These are phyloP conservation scores for Russula griseocarnosa DNA, from an alignment of 768 basidiomycete genomes.

Conservation along the genomic window DNA sequence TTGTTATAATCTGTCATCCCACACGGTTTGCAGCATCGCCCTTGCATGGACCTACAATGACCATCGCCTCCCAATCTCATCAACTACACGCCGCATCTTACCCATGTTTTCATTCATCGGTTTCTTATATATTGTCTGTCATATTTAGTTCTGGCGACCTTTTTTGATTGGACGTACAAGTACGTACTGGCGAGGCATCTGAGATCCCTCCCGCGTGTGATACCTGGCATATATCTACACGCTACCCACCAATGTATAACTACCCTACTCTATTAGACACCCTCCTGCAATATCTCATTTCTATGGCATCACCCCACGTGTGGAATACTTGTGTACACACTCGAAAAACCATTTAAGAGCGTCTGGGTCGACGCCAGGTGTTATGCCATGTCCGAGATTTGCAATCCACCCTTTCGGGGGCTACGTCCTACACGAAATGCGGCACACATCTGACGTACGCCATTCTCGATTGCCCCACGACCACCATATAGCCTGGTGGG, in stretches of 20 bases:
- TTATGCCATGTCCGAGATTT: constrained; percentile 96
- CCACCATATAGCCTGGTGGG: constrained; percentile 85
- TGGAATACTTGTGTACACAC: constrained; percentile 81
- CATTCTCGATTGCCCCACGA: constrained; percentile 74
- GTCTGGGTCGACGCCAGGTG: constrained; percentile 91
- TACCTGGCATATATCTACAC: constrained; percentile 26
- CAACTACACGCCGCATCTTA: constrained; percentile 16
- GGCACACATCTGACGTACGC: constrained; percentile 78
- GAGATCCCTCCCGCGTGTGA: constrained; percentile 21
- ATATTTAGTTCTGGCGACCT: constrained; percentile 19
- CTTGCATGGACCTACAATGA: constrained; percentile 15
- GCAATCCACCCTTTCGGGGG: constrained; percentile 81
- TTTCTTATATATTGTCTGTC: constrained; percentile 23
- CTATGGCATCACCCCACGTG: constrained; percentile 21
- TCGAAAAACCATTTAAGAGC: constrained; percentile 89
- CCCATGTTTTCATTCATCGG: constrained; percentile 16
- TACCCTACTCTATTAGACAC: constrained; percentile 28
- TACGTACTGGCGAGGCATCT: constrained; percentile 25
- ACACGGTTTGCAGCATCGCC: constrained; percentile 15
- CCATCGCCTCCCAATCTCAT: background rate
- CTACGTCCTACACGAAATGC: constrained; percentile 58
- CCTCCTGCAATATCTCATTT: constrained; percentile 15
- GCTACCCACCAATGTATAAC: constrained; percentile 26
- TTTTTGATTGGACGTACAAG: constrained; percentile 18
- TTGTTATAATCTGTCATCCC: constrained; percentile 15